These are phyloP conservation scores for Starmerella vaccinii DNA, from an alignment of 805 yeast genomes.

Conservation along the genomic window DNA sequence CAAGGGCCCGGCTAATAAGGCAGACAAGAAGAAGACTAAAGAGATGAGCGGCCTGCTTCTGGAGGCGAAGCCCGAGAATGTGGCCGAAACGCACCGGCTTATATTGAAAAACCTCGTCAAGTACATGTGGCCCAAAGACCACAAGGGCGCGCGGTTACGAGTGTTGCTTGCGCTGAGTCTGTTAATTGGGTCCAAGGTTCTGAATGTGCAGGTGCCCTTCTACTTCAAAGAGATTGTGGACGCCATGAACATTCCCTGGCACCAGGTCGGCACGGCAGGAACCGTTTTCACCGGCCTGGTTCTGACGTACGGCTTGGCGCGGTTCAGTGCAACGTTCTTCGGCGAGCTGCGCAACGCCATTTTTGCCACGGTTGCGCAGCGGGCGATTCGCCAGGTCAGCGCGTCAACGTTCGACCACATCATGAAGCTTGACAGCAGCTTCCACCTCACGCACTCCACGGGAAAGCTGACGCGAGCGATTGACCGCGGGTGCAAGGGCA, in stretches of 20 bases:
- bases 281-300: conserved; percentile 37
- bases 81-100: conserved; percentile 8
- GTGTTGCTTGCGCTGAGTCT: conserved; percentile 67
- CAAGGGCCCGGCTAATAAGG: too few species aligned
- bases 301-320: conserved; percentile 82
- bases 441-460: conserved; percentile 84
- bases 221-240: conserved; percentile 83
- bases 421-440: conserved; percentile 72
- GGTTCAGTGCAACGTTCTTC: conserved; percentile 88
- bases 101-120: conserved; percentile 26
- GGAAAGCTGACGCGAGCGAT: conserved; percentile 95
- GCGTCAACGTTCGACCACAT: conserved; percentile 76
- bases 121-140: conserved; percentile 33
- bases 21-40: background rate
- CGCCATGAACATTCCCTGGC: conserved; percentile 87
- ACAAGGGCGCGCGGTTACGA: conserved; percentile 42
- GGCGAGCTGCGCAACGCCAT: conserved; percentile 94
- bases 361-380: conserved; percentile 90
- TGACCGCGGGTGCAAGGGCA: conserved; percentile 96
- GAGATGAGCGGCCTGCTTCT: conserved; percentile 5
- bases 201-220: conserved; percentile 94
- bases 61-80: conserved; percentile 9
- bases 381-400: conserved; percentile 85
- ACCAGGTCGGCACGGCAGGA: conserved; percentile 45
- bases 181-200: conserved; percentile 66